A percentile compares a stretch with the other conserved stretches of the same genome.
phyloP scores from a whole-genome alignment of 140 eudicot species.

The Senecio squalidus region DNA sequence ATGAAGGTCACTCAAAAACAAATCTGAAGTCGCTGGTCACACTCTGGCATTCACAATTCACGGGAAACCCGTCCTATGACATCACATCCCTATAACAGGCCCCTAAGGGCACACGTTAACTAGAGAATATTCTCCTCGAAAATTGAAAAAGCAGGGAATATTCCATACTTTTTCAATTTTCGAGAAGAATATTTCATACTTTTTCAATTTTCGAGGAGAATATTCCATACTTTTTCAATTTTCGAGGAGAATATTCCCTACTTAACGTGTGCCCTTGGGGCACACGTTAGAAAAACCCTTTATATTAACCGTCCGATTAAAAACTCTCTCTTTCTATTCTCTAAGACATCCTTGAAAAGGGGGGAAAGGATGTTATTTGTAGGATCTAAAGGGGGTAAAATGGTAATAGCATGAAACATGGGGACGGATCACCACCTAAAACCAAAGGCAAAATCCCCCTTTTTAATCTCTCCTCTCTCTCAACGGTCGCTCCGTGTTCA shows the following conservation, averaged over 20 bases:
- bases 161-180: no score
- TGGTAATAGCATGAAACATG: neutral
- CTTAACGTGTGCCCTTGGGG: no score
- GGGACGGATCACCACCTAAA: neutral
- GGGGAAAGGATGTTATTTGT: neutral
- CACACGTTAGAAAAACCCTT: no score
- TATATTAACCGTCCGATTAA: conserved; percentile 25
- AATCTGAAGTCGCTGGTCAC: conserved; percentile 33
- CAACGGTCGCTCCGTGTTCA: conserved; percentile 92
- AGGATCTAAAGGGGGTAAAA: neutral
- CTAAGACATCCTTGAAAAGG: no score
- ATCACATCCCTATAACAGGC: conserved; percentile 16
- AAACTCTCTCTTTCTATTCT: neutral
- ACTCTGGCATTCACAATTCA: conserved; percentile 14
- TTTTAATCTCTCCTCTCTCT: conserved; percentile 13
- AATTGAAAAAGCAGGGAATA: no score
- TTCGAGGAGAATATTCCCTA: no score
- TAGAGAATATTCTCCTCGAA: no score
- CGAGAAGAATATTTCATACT: no score
- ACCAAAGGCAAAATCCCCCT: conserved; percentile 6
- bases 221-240: conserved; percentile 14
- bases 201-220: no score
- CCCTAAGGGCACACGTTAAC: no score
- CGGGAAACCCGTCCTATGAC: conserved; percentile 28
- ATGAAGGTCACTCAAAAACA: conserved; percentile 10